Percentiles rank a stretch among this genome's conserved stretches.
phyloP scores from a whole-genome alignment of 2,329 filamentous ascomycete species.

The Penicillium sp. region DNA sequence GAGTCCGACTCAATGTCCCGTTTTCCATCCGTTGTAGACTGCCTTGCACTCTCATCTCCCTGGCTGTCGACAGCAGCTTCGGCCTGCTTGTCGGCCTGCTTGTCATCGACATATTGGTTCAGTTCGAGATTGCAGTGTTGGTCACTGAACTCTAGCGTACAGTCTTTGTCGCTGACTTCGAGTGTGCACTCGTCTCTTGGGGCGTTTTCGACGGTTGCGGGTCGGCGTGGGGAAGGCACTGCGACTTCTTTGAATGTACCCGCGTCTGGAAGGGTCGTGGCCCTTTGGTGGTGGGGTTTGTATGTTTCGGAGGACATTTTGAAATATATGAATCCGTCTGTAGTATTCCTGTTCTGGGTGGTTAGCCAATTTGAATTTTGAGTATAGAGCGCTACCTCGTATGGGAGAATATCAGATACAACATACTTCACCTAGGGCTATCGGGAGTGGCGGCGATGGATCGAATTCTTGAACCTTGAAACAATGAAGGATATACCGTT shows the following conservation, averaged over 20 bases:
- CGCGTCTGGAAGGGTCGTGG: not conserved
- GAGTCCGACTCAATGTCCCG: slow-evolving; percentile 2
- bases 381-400: too few species aligned
- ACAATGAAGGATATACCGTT: too few species aligned
- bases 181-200: not conserved
- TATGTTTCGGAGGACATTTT: slow-evolving; percentile 1
- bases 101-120: slow-evolving; percentile 1
- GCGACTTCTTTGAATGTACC: slow-evolving; percentile 9
- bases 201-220: not conserved
- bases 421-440: not conserved
- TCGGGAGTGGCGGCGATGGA: not conserved
- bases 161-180: slow-evolving; percentile 4
- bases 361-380: not conserved
- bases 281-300: not conserved
- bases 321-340: not conserved
- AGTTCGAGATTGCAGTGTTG: slow-evolving; percentile 4
- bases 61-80: not conserved
- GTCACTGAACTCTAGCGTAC: slow-evolving; percentile 3
- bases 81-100: not conserved
- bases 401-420: not conserved
- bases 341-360: not conserved
- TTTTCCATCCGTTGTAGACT: not conserved
- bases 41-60: not conserved
- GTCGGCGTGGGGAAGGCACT: not conserved
- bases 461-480: not conserved